These are phyloP conservation scores for Chlorella sp. DNA, from an alignment of 139 green algal genomes.

Conservation along the genomic window DNA sequence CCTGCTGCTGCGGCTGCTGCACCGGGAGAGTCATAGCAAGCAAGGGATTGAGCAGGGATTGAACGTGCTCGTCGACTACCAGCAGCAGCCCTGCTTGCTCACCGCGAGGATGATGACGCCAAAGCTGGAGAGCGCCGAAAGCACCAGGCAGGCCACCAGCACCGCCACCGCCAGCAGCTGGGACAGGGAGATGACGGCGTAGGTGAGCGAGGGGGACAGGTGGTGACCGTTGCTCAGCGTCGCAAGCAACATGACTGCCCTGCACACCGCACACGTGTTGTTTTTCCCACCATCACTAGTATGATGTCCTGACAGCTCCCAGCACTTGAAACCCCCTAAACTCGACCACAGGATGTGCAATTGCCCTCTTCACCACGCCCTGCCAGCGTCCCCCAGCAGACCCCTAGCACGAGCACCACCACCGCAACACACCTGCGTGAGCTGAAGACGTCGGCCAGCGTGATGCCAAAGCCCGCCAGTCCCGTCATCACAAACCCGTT, in stretches of 20 bases:
- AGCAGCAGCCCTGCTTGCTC: neutral
- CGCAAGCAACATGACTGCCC: neutral
- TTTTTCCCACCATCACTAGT: neutral
- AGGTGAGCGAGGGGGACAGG: neutral
- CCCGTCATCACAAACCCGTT: conserved; percentile 6
- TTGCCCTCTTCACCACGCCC: neutral
- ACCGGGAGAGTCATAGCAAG: no score
- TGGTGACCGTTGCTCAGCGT: neutral
- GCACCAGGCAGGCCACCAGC: neutral
- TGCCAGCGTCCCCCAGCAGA: neutral
- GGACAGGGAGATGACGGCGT: neutral
- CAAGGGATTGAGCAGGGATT: no score
- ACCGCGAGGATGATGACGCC: conserved; percentile 3
- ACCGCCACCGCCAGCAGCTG: neutral
- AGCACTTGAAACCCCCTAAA: neutral
- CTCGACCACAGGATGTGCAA: neutral
- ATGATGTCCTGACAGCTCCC: neutral
- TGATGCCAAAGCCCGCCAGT: conserved; percentile 7
- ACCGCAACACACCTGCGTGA: neutral
- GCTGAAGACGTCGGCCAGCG: neutral
- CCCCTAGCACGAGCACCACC: neutral
- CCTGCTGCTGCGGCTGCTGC: no score
- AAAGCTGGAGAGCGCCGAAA: neutral
- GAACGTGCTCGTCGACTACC: no score
- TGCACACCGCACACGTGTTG: neutral